Conservation (phyloP, 140 eudicot genomes). For the Stevia rebaudiana region DNA sequence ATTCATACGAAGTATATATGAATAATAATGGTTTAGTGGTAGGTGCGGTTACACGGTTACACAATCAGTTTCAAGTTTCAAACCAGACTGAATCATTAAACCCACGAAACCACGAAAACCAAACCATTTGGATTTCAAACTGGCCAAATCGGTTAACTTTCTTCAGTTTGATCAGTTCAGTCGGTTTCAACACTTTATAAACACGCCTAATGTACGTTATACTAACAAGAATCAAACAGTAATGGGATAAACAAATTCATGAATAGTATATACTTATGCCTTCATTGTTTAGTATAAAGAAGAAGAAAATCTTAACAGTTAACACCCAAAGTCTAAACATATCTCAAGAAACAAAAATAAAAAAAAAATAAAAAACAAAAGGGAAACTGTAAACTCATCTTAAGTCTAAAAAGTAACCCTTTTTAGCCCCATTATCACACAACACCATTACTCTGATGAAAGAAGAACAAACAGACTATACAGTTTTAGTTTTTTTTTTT, state of each 20-base stretch:
- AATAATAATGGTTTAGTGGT: too few species aligned
- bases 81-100: too few species aligned
- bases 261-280: conserved; percentile 27
- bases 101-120: too few species aligned
- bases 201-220: neutral
- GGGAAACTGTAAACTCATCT: conserved; percentile 27
- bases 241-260: conserved; percentile 14
- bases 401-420: conserved; percentile 24
- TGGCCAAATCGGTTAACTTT: too few species aligned
- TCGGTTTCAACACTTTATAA: too few species aligned
- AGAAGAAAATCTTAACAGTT: conserved; percentile 12
- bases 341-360: conserved; percentile 2
- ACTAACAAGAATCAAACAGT: neutral
- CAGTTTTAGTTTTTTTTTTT: too few species aligned
- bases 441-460: conserved; percentile 27
- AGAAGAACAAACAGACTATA: conserved; percentile 31
- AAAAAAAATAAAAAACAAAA: neutral
- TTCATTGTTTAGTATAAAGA: conserved; percentile 31
- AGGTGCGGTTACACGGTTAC: too few species aligned
- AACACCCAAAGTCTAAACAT: conserved; percentile 29
- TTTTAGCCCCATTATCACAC: conserved; percentile 37
- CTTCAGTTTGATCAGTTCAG: too few species aligned
- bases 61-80: too few species aligned
- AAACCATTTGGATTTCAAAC: too few species aligned
- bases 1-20: too few species aligned